Evolutionary conservation across 805 yeast species (phyloP).

Genomic region (Cephaloascus albidus): DNA sequence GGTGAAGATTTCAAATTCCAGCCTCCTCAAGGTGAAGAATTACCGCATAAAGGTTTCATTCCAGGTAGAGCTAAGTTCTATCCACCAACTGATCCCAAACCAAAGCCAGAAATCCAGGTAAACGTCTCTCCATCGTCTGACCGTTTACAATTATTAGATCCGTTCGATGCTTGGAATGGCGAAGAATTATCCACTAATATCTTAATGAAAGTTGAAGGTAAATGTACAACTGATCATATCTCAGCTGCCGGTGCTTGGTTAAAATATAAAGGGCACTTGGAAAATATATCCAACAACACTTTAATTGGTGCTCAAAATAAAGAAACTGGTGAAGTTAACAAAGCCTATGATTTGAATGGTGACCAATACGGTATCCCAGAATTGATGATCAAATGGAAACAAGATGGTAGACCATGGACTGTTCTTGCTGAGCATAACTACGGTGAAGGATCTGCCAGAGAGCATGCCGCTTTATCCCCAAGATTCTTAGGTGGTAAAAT

Average conservation of each 20-base stretch:
- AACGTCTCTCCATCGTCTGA: constrained; percentile 83
- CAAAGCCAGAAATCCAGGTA: constrained; percentile 49
- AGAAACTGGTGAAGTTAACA: constrained; percentile 94
- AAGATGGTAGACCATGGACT: constrained; percentile 77
- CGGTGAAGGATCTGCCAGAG: constrained; percentile 99
- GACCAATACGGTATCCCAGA: constrained; percentile 80
- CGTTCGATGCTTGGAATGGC: constrained; percentile 82
- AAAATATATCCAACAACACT: constrained; percentile 91
- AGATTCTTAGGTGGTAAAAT: constrained; percentile 88
- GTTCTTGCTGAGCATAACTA: constrained; percentile 97
- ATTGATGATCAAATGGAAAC: constrained; percentile 91
- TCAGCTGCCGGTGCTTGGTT: constrained; percentile 99
- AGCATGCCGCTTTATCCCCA: constrained; percentile 96
- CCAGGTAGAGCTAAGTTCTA: constrained; percentile 68
- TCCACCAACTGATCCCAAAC: constrained; percentile 62
- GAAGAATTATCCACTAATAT: constrained; percentile 71
- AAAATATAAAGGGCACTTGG: constrained; percentile 96
- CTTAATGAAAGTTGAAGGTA: constrained; percentile 88
- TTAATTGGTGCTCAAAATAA: constrained; percentile 94
- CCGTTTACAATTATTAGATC: constrained; percentile 84
- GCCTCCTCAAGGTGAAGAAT: constrained; percentile 77
- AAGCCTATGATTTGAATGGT: constrained; percentile 81
- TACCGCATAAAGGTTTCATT: constrained; percentile 72
- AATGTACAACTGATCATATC: constrained; percentile 97
- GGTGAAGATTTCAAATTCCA: constrained; percentile 72